phyloP scores from a whole-genome alignment of 2,329 filamentous ascomycete genomes.

The Fusarium brachygibbosum region DNA sequence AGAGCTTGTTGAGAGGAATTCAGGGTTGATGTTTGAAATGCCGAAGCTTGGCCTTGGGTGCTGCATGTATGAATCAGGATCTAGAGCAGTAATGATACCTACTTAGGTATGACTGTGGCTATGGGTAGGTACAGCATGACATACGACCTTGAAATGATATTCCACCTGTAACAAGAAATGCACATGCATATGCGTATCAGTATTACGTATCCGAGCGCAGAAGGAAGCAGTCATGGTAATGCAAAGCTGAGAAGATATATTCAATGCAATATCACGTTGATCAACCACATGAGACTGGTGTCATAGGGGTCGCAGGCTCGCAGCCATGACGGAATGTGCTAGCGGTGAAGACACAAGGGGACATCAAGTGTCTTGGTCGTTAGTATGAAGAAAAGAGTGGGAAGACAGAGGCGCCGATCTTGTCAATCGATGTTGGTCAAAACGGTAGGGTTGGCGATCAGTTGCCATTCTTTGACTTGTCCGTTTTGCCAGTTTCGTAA shows the following conservation, averaged over 20 bases:
- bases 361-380: conserved; percentile 21
- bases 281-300: conserved; percentile 21
- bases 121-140: not conserved
- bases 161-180: not conserved
- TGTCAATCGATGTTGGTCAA: conserved; percentile 31
- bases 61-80: too few relatives aligned
- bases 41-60: not conserved
- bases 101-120: not conserved
- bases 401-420: conserved; percentile 25
- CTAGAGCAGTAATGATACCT: not conserved
- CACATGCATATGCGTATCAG: conserved; percentile 8
- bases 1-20: conserved; percentile 9
- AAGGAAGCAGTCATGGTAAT: not conserved
- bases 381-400: conserved; percentile 22
- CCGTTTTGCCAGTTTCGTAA: not conserved
- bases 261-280: conserved; percentile 7
- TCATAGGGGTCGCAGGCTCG: conserved; percentile 28
- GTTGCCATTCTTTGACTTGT: conserved; percentile 22
- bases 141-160: not conserved
- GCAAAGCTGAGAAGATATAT: not conserved
- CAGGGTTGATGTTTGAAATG: not conserved
- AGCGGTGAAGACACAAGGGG: conserved; percentile 33
- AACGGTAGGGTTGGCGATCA: conserved; percentile 33
- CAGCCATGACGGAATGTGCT: conserved; percentile 36
- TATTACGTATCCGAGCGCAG: not conserved